Conservation (phyloP, 2,329 filamentous ascomycete genomes). For the Aureobasidium sp. region DNA sequence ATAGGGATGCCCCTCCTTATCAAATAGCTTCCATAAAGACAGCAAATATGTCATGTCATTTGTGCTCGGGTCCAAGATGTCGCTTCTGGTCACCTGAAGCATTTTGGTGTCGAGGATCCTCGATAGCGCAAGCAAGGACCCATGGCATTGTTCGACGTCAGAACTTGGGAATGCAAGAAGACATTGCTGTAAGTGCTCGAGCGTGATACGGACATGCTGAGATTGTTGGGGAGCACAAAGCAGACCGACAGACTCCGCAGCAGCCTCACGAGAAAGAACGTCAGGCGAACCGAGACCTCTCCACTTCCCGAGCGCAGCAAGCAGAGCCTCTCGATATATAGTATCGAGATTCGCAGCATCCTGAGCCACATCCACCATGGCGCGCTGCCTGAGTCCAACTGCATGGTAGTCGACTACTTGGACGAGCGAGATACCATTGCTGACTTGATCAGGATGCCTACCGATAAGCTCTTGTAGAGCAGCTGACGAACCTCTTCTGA, state of each 20-base stretch:
- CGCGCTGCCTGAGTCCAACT: slow-evolving; percentile 78
- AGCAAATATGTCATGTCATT: slow-evolving; percentile 26
- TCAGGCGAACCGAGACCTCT: slow-evolving; percentile 80
- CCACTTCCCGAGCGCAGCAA: slow-evolving; percentile 72
- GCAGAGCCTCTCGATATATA: slow-evolving; percentile 60
- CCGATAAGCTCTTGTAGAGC: slow-evolving; percentile 91
- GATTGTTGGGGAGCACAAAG: background rate
- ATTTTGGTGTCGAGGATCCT: slow-evolving; percentile 22
- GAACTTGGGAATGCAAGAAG: background rate
- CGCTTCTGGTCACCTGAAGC: slow-evolving; percentile 32
- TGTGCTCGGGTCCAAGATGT: slow-evolving; percentile 19
- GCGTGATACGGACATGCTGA: background rate
- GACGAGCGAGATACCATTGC: slow-evolving; percentile 75
- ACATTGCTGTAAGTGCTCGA: background rate
- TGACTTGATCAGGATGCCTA: slow-evolving; percentile 78
- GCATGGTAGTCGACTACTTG: slow-evolving; percentile 90
- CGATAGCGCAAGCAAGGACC: slow-evolving; percentile 12
- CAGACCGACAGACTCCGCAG: slow-evolving; percentile 58
- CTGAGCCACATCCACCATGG: slow-evolving; percentile 69
- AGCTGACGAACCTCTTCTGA: slow-evolving; percentile 83
- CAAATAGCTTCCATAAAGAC: background rate
- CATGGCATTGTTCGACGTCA: slow-evolving; percentile 8
- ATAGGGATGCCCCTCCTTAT: background rate
- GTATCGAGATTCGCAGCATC: slow-evolving; percentile 58
- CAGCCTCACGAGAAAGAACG: slow-evolving; percentile 62